Evolutionary conservation across 1,139 yeast species (phyloP).

Genomic region (Suhomyces chickasaworum): DNA sequence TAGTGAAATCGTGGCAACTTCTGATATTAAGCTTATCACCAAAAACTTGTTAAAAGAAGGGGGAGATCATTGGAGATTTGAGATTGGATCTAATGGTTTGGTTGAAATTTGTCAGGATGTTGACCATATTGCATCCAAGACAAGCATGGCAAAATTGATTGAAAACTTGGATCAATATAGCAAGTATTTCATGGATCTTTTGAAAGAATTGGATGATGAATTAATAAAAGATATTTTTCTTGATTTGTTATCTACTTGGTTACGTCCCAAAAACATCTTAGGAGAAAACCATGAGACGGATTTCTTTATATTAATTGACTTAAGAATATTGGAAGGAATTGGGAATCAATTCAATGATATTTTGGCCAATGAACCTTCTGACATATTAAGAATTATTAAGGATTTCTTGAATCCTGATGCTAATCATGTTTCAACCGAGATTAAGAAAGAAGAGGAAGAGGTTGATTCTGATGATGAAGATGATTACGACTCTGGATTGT

Average conservation of each 20-base stretch:
- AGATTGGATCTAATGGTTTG: slow-evolving; percentile 55
- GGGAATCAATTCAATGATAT: slow-evolving; percentile 62
- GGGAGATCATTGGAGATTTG: slow-evolving; percentile 54
- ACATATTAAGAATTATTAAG: slow-evolving; percentile 57
- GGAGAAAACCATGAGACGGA: slow-evolving; percentile 15
- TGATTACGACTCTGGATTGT: slow-evolving; percentile 27
- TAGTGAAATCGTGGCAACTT: slow-evolving; percentile 20
- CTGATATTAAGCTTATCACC: slow-evolving; percentile 41
- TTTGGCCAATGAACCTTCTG: slow-evolving; percentile 62
- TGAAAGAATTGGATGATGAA: slow-evolving; percentile 53
- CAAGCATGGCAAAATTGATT: slow-evolving; percentile 35
- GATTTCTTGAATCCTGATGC: slow-evolving; percentile 38
- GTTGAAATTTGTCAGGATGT: slow-evolving; percentile 46
- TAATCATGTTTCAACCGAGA: slow-evolving; percentile 4
- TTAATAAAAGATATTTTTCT: slow-evolving; percentile 54
- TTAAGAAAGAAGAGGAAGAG: slow-evolving; percentile 16
- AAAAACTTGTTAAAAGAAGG: slow-evolving; percentile 47
- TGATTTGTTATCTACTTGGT: slow-evolving; percentile 59
- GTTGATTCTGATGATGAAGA: slow-evolving; percentile 50
- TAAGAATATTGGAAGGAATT: slow-evolving; percentile 64
- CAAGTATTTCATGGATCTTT: slow-evolving; percentile 45
- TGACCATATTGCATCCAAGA: slow-evolving; percentile 13
- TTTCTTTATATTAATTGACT: slow-evolving; percentile 58
- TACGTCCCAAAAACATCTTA: slow-evolving; percentile 23
- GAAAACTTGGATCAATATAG: slow-evolving; percentile 55